Percentiles rank a stretch among this genome's conserved stretches.
Evolutionary conservation across 1,139 yeast species (phyloP).

Genomic region (Pichia sp.): DNA sequence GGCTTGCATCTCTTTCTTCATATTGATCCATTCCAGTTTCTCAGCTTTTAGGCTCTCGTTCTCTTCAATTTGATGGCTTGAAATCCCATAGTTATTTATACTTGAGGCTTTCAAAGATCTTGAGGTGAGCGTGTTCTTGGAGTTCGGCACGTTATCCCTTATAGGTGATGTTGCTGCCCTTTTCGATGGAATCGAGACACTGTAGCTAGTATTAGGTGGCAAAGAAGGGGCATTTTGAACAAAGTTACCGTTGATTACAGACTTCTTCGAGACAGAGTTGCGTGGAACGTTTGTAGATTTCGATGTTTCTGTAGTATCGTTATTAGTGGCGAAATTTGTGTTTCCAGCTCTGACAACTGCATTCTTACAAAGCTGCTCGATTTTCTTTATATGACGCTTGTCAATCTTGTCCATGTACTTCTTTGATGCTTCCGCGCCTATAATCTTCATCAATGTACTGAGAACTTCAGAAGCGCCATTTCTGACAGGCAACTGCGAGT

Average conservation of each 20-base stretch:
- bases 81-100: slow-evolving; percentile 16
- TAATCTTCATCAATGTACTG: slow-evolving; percentile 76
- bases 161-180: slow-evolving; percentile 63
- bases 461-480: slow-evolving; percentile 71
- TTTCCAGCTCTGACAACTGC: slow-evolving; percentile 39
- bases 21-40: slow-evolving; percentile 43
- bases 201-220: not conserved
- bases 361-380: slow-evolving; percentile 48
- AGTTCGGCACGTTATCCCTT: slow-evolving; percentile 31
- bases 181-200: slow-evolving; percentile 48
- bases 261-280: no score
- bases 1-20: slow-evolving; percentile 34
- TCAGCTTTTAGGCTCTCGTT: slow-evolving; percentile 46
- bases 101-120: slow-evolving; percentile 25
- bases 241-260: not conserved
- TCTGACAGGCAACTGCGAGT: slow-evolving; percentile 82
- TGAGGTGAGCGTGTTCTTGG: slow-evolving; percentile 25
- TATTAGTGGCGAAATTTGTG: no score
- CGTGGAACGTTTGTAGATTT: no score
- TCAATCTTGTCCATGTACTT: slow-evolving; percentile 62
- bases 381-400: slow-evolving; percentile 57
- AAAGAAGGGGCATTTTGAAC: not conserved
- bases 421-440: slow-evolving; percentile 65
- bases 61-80: slow-evolving; percentile 37
- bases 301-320: no score